Evolutionary conservation across 2,329 filamentous ascomycete genomes (phyloP).

Genomic region (Diatrype stigma): DNA sequence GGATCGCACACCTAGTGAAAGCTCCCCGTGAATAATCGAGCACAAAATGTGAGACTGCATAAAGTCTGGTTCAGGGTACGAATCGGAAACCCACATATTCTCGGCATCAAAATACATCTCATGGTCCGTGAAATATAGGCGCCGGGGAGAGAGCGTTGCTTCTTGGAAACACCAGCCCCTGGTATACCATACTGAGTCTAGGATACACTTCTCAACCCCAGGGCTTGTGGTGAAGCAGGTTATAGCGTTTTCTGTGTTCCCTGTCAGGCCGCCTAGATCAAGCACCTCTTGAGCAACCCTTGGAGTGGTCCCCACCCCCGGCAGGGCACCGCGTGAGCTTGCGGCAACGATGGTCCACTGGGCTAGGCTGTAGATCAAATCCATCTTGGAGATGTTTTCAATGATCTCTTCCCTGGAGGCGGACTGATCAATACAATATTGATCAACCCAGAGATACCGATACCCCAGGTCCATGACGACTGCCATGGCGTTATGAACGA

Average conservation of each 20-base stretch:
- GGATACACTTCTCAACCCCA: background rate
- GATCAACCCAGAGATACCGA: slow-evolving; percentile 7
- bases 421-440: slow-evolving; percentile 6
- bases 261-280: no score
- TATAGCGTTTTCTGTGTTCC: background rate
- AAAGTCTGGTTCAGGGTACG: slow-evolving; percentile 1
- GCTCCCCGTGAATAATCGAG: no score
- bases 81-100: background rate
- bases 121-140: slow-evolving; percentile 5
- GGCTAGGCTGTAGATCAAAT: slow-evolving; percentile 5
- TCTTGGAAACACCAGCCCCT: slow-evolving; percentile 11
- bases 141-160: background rate
- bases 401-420: background rate
- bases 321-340: slow-evolving; percentile 4
- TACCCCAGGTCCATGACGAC: background rate
- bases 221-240: slow-evolving; percentile 2
- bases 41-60: background rate
- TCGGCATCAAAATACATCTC: background rate
- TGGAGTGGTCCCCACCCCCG: background rate
- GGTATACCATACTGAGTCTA: background rate
- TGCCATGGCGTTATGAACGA: slow-evolving; percentile 4
- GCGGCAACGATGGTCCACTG: slow-evolving; percentile 5
- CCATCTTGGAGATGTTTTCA: slow-evolving; percentile 6
- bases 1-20: background rate
- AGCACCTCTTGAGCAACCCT: background rate